Conservation (phyloP, 78 protist species). For the Parvularia atlantis region DNA sequence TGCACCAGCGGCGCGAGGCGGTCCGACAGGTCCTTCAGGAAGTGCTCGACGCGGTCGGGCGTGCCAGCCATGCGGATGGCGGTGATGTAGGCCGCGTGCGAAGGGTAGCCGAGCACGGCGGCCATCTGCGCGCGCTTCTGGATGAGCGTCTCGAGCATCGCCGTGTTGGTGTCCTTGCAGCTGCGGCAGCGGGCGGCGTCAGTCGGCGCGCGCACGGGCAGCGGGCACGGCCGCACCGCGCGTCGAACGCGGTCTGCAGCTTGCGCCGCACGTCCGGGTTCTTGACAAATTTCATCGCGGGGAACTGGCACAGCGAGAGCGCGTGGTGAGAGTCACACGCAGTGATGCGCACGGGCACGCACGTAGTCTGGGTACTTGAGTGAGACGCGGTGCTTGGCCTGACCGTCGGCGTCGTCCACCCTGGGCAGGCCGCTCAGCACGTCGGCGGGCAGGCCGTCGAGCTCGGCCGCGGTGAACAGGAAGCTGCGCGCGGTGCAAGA, state of each 20-base stretch:
- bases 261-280: conserved; percentile 9
- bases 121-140: background rate
- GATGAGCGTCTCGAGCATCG: background rate
- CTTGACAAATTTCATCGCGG: too few species aligned
- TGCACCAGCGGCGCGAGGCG: too few species aligned
- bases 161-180: conserved; percentile 7
- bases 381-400: conserved; percentile 6
- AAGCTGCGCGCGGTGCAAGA: too few species aligned
- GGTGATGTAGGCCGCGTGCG: conserved; percentile 22
- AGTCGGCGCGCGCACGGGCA: background rate
- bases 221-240: background rate
- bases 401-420: conserved; percentile 15
- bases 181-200: background rate
- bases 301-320: too few species aligned
- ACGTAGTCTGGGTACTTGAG: conserved; percentile 38
- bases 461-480: conserved; percentile 12
- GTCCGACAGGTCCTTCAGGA: too few species aligned
- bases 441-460: conserved; percentile 28
- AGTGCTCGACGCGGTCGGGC: background rate
- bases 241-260: conserved; percentile 13
- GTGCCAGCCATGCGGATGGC: conserved; percentile 13
- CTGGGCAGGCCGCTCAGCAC: background rate
- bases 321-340: too few species aligned
- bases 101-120: conserved; percentile 14
- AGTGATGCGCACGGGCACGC: too few species aligned